A percentile compares a stretch with the other conserved stretches of the same genome.
These are phyloP conservation scores for Dioszegia crocea DNA, from an alignment of 768 basidiomycete genomes.

Conservation along the genomic window DNA sequence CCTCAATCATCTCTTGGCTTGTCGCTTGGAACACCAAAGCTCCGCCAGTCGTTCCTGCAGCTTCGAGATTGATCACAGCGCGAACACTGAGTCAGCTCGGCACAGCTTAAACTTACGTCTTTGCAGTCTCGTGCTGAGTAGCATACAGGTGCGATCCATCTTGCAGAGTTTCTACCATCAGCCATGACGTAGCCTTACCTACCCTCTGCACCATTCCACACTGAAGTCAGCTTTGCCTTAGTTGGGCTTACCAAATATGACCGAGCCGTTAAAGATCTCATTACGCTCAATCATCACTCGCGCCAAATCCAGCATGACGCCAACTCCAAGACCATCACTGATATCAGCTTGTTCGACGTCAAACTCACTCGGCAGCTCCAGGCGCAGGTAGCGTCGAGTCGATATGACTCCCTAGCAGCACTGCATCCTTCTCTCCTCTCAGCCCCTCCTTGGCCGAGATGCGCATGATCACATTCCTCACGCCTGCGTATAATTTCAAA, in stretches of 20 bases:
- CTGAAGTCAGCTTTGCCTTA: slow-evolving; percentile 50
- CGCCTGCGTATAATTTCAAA: slow-evolving; percentile 78
- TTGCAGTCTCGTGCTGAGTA: slow-evolving; percentile 71
- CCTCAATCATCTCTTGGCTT: slow-evolving; percentile 87
- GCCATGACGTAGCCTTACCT: background rate
- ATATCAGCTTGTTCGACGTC: background rate
- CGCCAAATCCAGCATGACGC: slow-evolving; percentile 85
- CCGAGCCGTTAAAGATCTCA: slow-evolving; percentile 69
- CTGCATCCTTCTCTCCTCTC: slow-evolving; percentile 68
- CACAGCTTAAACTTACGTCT: slow-evolving; percentile 58
- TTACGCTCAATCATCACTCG: slow-evolving; percentile 66
- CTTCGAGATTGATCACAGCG: slow-evolving; percentile 87
- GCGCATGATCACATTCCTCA: slow-evolving; percentile 85
- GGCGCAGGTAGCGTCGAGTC: slow-evolving; percentile 87
- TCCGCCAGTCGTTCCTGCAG: slow-evolving; percentile 79
- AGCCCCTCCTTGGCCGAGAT: slow-evolving; percentile 59
- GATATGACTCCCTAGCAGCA: slow-evolving; percentile 82
- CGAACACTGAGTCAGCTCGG: slow-evolving; percentile 59
- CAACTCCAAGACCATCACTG: slow-evolving; percentile 82
- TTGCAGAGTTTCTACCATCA: slow-evolving; percentile 68
- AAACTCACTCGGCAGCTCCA: slow-evolving; percentile 49
- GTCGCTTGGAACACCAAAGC: slow-evolving; percentile 95
- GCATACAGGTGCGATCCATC: slow-evolving; percentile 91
- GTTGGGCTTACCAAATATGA: slow-evolving; percentile 69
- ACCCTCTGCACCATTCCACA: slow-evolving; percentile 86